Percentiles rank a stretch among this genome's conserved stretches.
Evolutionary conservation across 2,329 filamentous ascomycete genomes (phyloP).

Genomic region (Aaosphaeria arxii): DNA sequence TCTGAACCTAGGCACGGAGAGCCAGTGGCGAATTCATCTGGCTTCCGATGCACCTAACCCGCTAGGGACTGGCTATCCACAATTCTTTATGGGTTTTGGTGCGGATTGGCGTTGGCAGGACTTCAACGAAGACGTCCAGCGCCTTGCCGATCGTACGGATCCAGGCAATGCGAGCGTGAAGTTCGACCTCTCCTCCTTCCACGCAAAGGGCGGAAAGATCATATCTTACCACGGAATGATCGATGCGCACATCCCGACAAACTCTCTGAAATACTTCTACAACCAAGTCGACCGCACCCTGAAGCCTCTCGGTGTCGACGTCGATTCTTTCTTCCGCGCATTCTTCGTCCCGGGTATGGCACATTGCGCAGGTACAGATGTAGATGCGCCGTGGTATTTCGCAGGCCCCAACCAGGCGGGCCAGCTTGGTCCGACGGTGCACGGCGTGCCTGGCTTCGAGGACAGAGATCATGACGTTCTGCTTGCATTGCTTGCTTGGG

Average conservation of each 20-base stretch:
- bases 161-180: constrained; percentile 51
- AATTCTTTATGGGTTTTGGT: constrained; percentile 43
- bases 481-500: constrained; percentile 46
- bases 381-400: constrained; percentile 47
- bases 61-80: constrained; percentile 37
- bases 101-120: constrained; percentile 37
- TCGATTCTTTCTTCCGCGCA: constrained; percentile 42
- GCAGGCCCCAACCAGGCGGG: constrained; percentile 29
- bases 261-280: constrained; percentile 53
- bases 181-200: constrained; percentile 48
- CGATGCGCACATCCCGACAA: constrained; percentile 49
- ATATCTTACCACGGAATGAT: constrained; percentile 45
- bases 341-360: constrained; percentile 46
- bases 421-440: constrained; percentile 11
- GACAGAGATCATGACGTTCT: constrained; percentile 45
- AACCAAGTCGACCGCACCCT: constrained; percentile 41
- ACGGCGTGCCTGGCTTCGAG: constrained; percentile 25
- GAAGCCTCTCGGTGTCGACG: constrained; percentile 29
- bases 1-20: constrained; percentile 38
- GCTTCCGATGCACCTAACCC: constrained; percentile 34
- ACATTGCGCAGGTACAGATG: constrained; percentile 39
- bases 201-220: constrained; percentile 40
- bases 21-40: constrained; percentile 35
- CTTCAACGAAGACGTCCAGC: constrained; percentile 39
- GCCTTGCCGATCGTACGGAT: constrained; percentile 39